Evolutionary conservation across 352 stramenopile species (phyloP).

Genomic region (Globisporangium mamillatum): DNA sequence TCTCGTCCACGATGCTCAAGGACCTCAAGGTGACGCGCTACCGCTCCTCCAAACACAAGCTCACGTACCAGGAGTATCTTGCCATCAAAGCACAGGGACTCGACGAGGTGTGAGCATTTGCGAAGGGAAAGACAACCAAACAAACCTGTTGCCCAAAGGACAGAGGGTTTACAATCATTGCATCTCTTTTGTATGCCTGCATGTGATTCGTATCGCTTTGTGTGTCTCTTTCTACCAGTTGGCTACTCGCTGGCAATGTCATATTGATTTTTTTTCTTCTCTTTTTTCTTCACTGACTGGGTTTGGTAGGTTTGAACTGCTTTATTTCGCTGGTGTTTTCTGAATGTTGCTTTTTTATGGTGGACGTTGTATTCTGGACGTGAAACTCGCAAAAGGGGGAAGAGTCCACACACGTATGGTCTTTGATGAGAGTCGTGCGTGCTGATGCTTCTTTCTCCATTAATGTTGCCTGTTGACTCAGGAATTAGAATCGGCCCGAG

Average conservation of each 20-base stretch:
- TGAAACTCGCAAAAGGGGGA: not conserved
- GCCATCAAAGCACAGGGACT: conserved; percentile 42
- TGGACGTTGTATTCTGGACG: not conserved
- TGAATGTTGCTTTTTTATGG: not conserved
- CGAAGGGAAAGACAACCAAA: not conserved
- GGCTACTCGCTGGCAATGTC: not conserved
- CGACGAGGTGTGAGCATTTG: conserved; percentile 5
- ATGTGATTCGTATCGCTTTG: not conserved
- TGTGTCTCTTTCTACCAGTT: not conserved
- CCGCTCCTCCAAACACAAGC: conserved; percentile 79
- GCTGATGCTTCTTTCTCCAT: not conserved
- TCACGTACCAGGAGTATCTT: conserved; percentile 79
- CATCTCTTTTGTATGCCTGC: not conserved
- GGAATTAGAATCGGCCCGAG: conserved; percentile 13
- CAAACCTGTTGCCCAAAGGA: not conserved
- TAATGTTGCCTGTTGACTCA: not conserved
- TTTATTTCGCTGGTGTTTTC: not conserved
- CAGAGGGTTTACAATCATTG: not conserved
- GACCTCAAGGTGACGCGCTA: conserved; percentile 77
- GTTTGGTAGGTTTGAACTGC: not conserved
- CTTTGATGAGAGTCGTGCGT: not conserved
- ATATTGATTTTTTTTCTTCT: conserved; percentile 7
- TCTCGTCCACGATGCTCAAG: conserved; percentile 55
- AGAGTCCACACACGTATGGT: not conserved
- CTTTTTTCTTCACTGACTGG: not conserved